Conservation (phyloP, 1,284 basidiomycete species). For the Hypsizygus ulmarius region DNA sequence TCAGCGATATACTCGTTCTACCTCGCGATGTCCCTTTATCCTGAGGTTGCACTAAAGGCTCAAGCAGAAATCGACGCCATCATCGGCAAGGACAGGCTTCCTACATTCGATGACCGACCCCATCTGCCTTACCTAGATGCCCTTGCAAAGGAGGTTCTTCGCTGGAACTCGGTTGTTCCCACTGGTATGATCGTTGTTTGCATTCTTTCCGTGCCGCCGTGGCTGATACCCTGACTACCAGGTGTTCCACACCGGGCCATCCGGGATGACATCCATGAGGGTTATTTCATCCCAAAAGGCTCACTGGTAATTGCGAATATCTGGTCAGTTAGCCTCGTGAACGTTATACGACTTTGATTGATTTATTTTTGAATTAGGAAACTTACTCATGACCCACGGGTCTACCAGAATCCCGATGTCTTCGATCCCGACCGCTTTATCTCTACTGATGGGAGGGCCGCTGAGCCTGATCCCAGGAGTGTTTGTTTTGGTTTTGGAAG, state of each 20-base stretch:
- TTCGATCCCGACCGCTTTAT: slow-evolving; percentile 51
- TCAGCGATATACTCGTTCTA: slow-evolving; percentile 51
- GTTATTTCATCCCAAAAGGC: slow-evolving; percentile 52
- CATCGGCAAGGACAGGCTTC: slow-evolving; percentile 58
- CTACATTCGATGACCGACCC: slow-evolving; percentile 57
- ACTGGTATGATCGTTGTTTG: slow-evolving; percentile 34
- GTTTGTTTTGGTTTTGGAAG: slow-evolving; percentile 60
- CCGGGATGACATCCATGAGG: slow-evolving; percentile 53
- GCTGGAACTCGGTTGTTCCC: slow-evolving; percentile 58
- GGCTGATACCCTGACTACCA: slow-evolving; percentile 20
- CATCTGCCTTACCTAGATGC: slow-evolving; percentile 61
- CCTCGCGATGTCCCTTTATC: slow-evolving; percentile 51
- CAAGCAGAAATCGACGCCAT: slow-evolving; percentile 63
- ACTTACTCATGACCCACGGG: slow-evolving; percentile 45
- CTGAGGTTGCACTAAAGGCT: slow-evolving; percentile 49
- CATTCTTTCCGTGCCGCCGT: background rate
- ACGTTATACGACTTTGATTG: background rate
- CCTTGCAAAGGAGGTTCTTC: slow-evolving; percentile 57
- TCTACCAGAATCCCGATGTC: slow-evolving; percentile 43
- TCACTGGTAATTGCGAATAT: slow-evolving; percentile 49
- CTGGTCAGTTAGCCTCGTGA: slow-evolving; percentile 30
- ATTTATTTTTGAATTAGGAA: slow-evolving; percentile 31
- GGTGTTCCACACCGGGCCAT: slow-evolving; percentile 52
- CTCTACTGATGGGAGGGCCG: slow-evolving; percentile 31
- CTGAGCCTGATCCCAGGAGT: slow-evolving; percentile 53